Percentiles rank a stretch among this genome's conserved stretches.
Conservation (phyloP, 306 rosid species). For the Quercus parvula region DNA sequence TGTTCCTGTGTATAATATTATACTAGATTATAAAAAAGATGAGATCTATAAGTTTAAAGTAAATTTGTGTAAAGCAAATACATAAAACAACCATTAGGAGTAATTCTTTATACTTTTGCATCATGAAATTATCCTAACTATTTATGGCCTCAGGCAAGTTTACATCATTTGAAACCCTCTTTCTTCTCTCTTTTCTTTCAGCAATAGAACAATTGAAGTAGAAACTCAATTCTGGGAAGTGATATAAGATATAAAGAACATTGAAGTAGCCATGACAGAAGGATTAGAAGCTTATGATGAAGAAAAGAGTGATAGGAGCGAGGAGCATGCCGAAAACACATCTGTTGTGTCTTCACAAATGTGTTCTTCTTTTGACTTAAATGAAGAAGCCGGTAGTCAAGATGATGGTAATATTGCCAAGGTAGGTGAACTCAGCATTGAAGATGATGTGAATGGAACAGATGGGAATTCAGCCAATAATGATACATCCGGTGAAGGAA, state of each 20-base stretch:
- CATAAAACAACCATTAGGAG: too few species aligned
- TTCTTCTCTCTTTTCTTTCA: not conserved
- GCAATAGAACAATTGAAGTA: not conserved
- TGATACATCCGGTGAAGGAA: constrained; percentile 31
- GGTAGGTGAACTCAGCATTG: not conserved
- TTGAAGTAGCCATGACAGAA: constrained; percentile 33
- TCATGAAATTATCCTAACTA: not conserved
- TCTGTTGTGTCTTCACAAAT: constrained; percentile 44
- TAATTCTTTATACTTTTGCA: not conserved
- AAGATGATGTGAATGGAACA: constrained; percentile 19
- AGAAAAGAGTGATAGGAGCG: constrained; percentile 27
- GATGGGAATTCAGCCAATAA: constrained; percentile 19
- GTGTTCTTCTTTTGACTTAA: constrained; percentile 55
- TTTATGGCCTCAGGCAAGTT: not conserved
- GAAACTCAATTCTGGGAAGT: constrained; percentile 3
- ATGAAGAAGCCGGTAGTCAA: constrained; percentile 55
- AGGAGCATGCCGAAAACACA: constrained; percentile 20
- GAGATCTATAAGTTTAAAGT: not conserved
- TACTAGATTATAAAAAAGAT: not conserved
- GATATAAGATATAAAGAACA: constrained; percentile 9
- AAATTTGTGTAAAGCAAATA: too few species aligned
- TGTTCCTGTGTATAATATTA: not conserved
- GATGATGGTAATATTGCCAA: constrained; percentile 3
- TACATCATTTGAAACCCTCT: not conserved
- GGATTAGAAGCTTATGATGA: constrained; percentile 10